Evolutionary conservation across 805 yeast genomes (phyloP), one percentile per base, ranked within the genome.

Genomic region (Schwanniomyces yamadae): DNA sequence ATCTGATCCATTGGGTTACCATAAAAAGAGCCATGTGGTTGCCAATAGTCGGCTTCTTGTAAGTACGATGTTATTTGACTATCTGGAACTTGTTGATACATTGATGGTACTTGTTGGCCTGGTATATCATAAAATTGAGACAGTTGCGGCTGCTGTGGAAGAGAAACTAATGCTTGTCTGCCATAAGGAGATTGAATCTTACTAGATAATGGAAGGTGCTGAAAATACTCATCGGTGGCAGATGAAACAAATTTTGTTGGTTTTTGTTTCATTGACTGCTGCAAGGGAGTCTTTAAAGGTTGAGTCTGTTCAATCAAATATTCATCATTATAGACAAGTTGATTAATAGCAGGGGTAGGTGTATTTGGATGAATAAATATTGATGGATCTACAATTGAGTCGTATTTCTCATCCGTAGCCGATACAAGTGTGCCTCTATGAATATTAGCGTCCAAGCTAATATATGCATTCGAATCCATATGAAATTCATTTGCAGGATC

Each of bases 301-400:
- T 63, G 65, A 0, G 80, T 68, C 44, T 75, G 79, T 43, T 75
- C 79, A 26, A 75, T 72, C 31, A 75, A 48, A 34, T 71, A 69
- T 35, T 73, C 77, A 30, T 72, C 77, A 39, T 64, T 69, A 41
- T 59, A 61, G 15, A 59, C 63, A 29, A 72, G 57, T 41, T 67
- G 69, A 15, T 57, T 49, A 2, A 66, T 45, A 29, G 57, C 23
- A 2, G 48, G 34, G 8, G 44, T 34, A 4, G 43, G 28, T 20
- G 34, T 34, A 12, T 24, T 26, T 16, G 50, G 42, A n/a, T 49
- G 48, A 12, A 48, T 40, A 17, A 52, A 43, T 2, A 40, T 20
- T 3, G 45, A 36, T 10, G 54, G 44, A 26, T 52, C 54, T 7
- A 45, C 40, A 20, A 44, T 34, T 12, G 48, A 34, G 19, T 50